Evolutionary conservation across 441 rosid species (phyloP), one percentile per base, ranked within the genome.

Genomic region (Syzygium malaccense): DNA sequence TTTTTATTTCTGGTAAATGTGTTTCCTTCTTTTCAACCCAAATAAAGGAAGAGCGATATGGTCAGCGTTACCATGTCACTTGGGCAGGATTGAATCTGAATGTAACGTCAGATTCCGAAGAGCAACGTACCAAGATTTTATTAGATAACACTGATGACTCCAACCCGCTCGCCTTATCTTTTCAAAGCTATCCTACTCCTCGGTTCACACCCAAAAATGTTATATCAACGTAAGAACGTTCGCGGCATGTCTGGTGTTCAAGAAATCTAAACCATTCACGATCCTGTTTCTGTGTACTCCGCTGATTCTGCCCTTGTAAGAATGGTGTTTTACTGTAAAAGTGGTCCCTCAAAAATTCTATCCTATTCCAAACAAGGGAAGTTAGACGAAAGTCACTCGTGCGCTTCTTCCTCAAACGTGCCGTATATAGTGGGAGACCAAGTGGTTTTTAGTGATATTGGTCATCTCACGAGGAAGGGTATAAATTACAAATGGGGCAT

Each of bases 361-460:
- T 30, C 23, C 37, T 30, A 64, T 64, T 64, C 41, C 20, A 64
- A 15, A 64, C 37, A 14, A 62, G 68, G 71, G 37, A 64, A 64
- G 71, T 32, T n/a, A 15, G 37, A 64, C 32, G 11, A 64, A 64
- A 64, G 37, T 7, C 0, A 1, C 0, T 30, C 30, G 37, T 30
- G 14, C 20, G 2, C 75, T 30, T 64, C 75, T 15, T 30, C 75
- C 20, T 64, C 75, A 30, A 30, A n/a, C 14, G 2, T n/a, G 68
- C 68, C 2, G 30, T n/a, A 14, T 14, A 14, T 14, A 14, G 1
- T 62, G 33, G 68, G 66, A 60, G 66, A 60, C 33, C 68, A n/a
- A n/a, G 19, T 28, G 68, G 33, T 1, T 6, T n/a, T n/a, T 6
- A 18, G 33, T 62, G 68, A 60, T 13, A 62, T 62, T 62, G 68